phyloP scores from a whole-genome alignment of 1,139 yeast genomes.

The Diutina sp. region DNA sequence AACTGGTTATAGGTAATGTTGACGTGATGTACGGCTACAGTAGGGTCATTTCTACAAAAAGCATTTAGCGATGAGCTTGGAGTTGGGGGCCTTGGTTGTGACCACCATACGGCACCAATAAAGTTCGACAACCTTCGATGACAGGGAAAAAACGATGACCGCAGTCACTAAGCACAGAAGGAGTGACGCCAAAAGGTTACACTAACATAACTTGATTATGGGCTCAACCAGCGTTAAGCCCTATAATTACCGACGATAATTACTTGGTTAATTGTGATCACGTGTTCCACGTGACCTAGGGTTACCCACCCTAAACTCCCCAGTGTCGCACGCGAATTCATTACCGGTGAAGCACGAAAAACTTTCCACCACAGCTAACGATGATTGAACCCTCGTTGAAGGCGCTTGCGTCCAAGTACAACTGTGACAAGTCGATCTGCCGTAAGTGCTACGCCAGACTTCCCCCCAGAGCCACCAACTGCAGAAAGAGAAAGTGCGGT shows the following conservation, averaged over 20 bases:
- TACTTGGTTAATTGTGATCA: not conserved
- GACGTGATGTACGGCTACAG: not conserved
- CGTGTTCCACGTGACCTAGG: slow-evolving; percentile 1
- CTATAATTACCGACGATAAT: not conserved
- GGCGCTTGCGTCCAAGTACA: slow-evolving; percentile 98
- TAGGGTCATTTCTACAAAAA: too few relatives aligned
- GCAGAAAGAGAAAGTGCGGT: slow-evolving; percentile 99
- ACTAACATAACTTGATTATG: too few relatives aligned
- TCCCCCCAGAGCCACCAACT: slow-evolving; percentile 99
- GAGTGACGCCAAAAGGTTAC: too few relatives aligned
- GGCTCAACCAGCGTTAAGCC: not conserved
- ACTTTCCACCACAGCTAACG: slow-evolving; percentile 5
- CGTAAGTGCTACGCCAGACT: slow-evolving; percentile 99
- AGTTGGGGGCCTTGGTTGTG: too few relatives aligned
- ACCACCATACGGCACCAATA: too few relatives aligned
- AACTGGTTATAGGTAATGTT: not conserved
- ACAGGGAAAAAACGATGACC: too few relatives aligned
- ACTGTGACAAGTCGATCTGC: slow-evolving; percentile 99
- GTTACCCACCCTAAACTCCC: not conserved
- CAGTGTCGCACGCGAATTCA: not conserved
- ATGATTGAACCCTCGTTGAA: slow-evolving; percentile 99
- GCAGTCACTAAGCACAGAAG: too few relatives aligned
- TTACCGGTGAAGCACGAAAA: not conserved
- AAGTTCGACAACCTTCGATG: too few relatives aligned
- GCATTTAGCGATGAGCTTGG: too few relatives aligned